A percentile compares a stretch with the other conserved stretches of the same genome.
These are phyloP conservation scores for Suillus lakei DNA, from an alignment of 768 basidiomycete genomes.

Conservation along the genomic window DNA sequence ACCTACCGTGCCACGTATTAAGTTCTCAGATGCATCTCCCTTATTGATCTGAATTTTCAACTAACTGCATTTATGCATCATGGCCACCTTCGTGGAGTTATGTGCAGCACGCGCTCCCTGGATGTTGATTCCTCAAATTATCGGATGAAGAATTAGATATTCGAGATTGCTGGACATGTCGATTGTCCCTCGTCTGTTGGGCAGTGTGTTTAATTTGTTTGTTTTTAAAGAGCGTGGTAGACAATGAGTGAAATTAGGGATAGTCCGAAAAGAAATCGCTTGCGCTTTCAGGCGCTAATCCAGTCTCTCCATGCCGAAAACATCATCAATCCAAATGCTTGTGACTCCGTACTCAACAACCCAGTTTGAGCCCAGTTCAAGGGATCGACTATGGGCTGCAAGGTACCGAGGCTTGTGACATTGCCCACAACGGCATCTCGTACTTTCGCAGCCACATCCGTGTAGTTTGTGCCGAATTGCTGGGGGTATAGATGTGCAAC, in stretches of 20 bases:
- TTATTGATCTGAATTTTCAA: background rate
- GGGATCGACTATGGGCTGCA: constrained; percentile 43
- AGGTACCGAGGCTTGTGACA: constrained; percentile 40
- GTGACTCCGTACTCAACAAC: constrained; percentile 22
- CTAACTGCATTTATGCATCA: too few relatives aligned
- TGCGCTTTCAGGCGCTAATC: background rate
- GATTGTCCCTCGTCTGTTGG: background rate
- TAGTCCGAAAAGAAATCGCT: background rate
- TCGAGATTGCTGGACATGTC: too few relatives aligned
- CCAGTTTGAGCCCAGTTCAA: constrained; percentile 32
- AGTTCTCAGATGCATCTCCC: too few relatives aligned
- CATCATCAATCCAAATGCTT: constrained; percentile 26
- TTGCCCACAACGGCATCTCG: constrained; percentile 35
- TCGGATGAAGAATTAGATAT: background rate
- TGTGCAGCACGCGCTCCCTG: too few relatives aligned
- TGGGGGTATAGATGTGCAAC: constrained; percentile 33
- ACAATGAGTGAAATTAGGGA: background rate
- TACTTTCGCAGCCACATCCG: constrained; percentile 33
- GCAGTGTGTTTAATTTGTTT: background rate
- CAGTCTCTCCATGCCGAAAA: constrained; percentile 24
- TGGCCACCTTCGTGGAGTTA: too few relatives aligned
- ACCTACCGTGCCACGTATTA: background rate
- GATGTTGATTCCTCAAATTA: background rate
- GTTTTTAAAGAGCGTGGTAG: background rate
- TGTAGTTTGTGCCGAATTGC: constrained; percentile 36